A percentile compares a stretch with the other conserved stretches of the same genome.
phyloP scores from a whole-genome alignment of 148 eudicot genomes.

The Cornus controversa region DNA sequence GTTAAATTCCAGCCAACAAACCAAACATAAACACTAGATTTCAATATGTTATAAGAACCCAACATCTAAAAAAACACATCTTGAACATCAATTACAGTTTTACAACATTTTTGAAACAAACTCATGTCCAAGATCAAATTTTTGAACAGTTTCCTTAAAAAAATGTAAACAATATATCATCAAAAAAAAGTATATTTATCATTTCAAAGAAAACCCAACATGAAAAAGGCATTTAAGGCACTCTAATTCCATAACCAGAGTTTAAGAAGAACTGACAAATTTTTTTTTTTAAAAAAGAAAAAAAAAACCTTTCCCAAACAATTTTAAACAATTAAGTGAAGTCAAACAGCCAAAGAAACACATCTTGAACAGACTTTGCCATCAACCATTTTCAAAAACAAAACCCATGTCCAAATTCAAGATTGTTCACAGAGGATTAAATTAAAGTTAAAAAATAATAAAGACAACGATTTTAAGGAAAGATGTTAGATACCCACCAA shows the following conservation, averaged over 20 bases:
- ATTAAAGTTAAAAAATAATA: not conserved
- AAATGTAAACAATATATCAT: not conserved
- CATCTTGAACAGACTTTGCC: not conserved
- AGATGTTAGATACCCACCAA: constrained; percentile 24
- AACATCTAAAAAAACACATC: not conserved
- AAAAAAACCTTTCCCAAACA: not conserved
- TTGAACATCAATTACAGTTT: not conserved
- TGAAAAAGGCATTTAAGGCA: no score
- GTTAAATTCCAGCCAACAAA: not conserved
- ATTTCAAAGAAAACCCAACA: not conserved
- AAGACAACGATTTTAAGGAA: constrained; percentile 1
- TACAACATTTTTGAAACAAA: not conserved
- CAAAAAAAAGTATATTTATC: not conserved
- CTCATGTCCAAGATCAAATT: not conserved
- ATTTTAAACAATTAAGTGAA: not conserved
- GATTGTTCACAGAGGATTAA: not conserved
- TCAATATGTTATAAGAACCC: not conserved
- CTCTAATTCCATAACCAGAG: not conserved
- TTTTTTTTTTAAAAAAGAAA: not conserved
- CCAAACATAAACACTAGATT: not conserved
- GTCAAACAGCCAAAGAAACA: not conserved
- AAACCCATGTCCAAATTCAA: not conserved
- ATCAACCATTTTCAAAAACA: not conserved
- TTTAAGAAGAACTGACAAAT: not conserved
- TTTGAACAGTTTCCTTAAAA: no score